phyloP scores from a whole-genome alignment of 1,284 basidiomycete genomes.

The Sanghuangporus sanghuang region DNA sequence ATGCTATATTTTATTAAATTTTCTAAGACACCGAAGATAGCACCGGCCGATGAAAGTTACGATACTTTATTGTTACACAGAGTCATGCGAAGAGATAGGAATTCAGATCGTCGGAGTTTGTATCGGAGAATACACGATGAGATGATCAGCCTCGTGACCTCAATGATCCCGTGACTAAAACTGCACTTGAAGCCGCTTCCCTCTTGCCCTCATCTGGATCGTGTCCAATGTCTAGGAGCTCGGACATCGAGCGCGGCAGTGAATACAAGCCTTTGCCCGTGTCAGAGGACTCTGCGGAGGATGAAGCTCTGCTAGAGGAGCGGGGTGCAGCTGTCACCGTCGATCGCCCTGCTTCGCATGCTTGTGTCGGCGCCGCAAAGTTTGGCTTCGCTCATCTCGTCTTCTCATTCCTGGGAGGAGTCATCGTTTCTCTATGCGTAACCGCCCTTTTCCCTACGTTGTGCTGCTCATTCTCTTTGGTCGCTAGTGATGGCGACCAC shows the following conservation, averaged over 20 bases:
- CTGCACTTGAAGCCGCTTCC: too few relatives aligned
- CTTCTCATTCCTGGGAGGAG: slow-evolving; percentile 40
- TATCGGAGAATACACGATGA: too few relatives aligned
- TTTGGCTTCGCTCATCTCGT: slow-evolving; percentile 34
- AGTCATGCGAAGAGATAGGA: too few relatives aligned
- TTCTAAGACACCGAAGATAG: too few relatives aligned
- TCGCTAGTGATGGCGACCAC: not conserved
- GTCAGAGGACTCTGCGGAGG: slow-evolving; percentile 30
- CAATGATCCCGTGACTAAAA: too few relatives aligned
- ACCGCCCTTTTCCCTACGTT: slow-evolving; percentile 37
- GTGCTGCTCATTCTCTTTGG: not conserved
- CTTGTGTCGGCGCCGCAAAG: slow-evolving; percentile 23
- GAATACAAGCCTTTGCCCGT: slow-evolving; percentile 26
- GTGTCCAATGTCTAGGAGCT: not conserved
- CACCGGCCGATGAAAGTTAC: too few relatives aligned
- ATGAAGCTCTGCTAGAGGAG: slow-evolving; percentile 14
- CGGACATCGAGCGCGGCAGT: slow-evolving; percentile 23
- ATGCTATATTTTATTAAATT: too few relatives aligned
- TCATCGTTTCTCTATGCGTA: slow-evolving; percentile 35
- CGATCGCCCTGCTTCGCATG: slow-evolving; percentile 3
- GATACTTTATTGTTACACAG: too few relatives aligned
- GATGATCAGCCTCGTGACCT: too few relatives aligned
- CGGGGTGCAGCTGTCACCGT: not conserved
- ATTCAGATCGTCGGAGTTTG: too few relatives aligned
- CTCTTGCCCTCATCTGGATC: too few relatives aligned